Evolutionary conservation across 495 filamentous ascomycete species (phyloP).

Genomic region (Glutinoglossum americanum): DNA sequence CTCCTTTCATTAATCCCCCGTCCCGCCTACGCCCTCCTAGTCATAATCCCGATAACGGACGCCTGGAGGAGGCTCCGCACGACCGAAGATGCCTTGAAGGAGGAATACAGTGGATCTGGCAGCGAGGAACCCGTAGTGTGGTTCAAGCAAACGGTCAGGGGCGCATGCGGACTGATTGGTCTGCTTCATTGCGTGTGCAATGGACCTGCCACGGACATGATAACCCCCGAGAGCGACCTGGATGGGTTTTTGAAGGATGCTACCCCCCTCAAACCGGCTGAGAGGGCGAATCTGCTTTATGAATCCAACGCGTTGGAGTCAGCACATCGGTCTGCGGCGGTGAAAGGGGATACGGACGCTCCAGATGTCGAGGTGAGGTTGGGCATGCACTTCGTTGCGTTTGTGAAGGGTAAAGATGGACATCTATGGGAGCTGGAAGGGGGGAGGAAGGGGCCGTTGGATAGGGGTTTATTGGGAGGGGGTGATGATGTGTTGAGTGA

Average conservation of each 20-base stretch:
- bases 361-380: conserved; percentile 21
- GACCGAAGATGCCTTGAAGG: conserved; percentile 12
- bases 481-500: conserved; percentile 50
- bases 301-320: conserved; percentile 44
- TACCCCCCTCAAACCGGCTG: conserved; percentile 26
- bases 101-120: conserved; percentile 28
- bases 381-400: conserved; percentile 52
- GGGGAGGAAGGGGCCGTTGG: conserved; percentile 44
- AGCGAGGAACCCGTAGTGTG: conserved; percentile 32
- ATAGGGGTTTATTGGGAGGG: conserved; percentile 28
- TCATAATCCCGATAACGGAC: conserved; percentile 27
- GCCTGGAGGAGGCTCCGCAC: conserved; percentile 24
- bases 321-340: conserved; percentile 51
- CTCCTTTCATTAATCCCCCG: conserved; percentile 33
- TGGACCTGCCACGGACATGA: conserved; percentile 10
- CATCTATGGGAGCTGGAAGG: conserved; percentile 77
- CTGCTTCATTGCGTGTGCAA: conserved; percentile 37
- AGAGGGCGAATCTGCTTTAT: conserved; percentile 52
- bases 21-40: conserved; percentile 33
- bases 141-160: conserved; percentile 44
- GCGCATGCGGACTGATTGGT: conserved; percentile 43
- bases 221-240: conserved; percentile 20
- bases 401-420: conserved; percentile 52
- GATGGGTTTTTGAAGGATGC: conserved; percentile 10
- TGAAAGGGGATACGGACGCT: conserved; percentile 47